Percentiles rank a stretch among this genome's conserved stretches.
Conservation (phyloP, 345 rosid species). For the Alliaria petiolata region DNA sequence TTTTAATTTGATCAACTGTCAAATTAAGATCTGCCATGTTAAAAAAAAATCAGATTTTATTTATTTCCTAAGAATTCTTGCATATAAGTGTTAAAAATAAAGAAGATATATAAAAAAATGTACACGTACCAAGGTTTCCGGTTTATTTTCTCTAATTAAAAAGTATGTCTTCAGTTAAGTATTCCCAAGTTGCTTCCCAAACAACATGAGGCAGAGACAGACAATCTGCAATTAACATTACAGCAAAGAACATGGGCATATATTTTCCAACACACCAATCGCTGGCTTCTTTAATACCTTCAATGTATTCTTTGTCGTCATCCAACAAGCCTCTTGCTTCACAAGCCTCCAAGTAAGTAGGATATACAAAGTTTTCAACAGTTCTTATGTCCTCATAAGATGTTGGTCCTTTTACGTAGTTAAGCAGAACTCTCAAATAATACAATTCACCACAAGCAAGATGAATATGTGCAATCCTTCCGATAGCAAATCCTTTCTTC, state of each 20-base stretch:
- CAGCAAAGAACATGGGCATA: background rate
- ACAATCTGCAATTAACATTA: background rate
- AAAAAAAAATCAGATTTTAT: too few species aligned
- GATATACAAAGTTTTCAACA: background rate
- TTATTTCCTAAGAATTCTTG: too few species aligned
- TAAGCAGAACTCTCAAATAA: background rate
- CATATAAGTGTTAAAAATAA: too few species aligned
- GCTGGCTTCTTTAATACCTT: background rate
- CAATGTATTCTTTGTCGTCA: background rate
- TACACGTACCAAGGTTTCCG: too few species aligned
- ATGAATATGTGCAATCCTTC: background rate
- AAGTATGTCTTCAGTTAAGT: too few species aligned
- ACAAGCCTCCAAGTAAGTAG: background rate
- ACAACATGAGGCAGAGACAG: too few species aligned
- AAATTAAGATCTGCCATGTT: too few species aligned
- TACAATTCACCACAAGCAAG: background rate
- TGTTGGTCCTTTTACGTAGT: background rate
- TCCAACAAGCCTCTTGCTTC: background rate
- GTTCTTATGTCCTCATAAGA: background rate
- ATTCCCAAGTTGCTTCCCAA: too few species aligned
- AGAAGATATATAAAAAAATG: too few species aligned
- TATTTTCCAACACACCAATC: fast-evolving
- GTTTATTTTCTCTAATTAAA: too few species aligned
- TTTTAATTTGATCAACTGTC: too few species aligned
- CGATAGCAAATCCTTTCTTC: background rate